These are phyloP conservation scores for Podaxis sp. DNA, from an alignment of 768 basidiomycete genomes.

Conservation along the genomic window DNA sequence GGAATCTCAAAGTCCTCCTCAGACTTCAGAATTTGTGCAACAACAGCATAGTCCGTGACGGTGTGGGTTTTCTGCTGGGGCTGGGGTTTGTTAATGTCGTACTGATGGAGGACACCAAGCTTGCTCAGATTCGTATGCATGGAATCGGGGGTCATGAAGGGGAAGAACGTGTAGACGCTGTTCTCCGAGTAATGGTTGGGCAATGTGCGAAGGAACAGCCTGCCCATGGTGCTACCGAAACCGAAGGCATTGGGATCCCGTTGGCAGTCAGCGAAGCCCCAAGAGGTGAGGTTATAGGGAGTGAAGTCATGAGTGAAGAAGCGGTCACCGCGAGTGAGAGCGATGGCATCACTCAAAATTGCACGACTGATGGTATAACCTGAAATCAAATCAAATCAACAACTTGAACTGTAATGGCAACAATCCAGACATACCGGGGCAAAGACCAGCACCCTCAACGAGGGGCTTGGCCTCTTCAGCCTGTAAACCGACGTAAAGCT, in stretches of 20 bases:
- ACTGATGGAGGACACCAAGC: constrained; percentile 51
- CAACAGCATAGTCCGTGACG: constrained; percentile 49
- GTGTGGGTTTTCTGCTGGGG: constrained; percentile 23
- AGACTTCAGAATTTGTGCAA: constrained; percentile 52
- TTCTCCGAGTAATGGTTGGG: constrained; percentile 68
- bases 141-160: constrained; percentile 74
- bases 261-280: constrained; percentile 85
- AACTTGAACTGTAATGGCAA: neutral
- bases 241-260: constrained; percentile 70
- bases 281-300: constrained; percentile 75
- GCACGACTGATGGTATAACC: constrained; percentile 84
- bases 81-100: constrained; percentile 54
- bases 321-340: constrained; percentile 82
- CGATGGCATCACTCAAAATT: constrained; percentile 84
- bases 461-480: constrained; percentile 78
- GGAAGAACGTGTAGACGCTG: constrained; percentile 84
- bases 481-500: constrained; percentile 80
- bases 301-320: constrained; percentile 84
- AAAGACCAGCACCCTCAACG: constrained; percentile 78
- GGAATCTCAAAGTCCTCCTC: constrained; percentile 43
- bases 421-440: constrained; percentile 55
- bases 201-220: constrained; percentile 71
- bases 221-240: constrained; percentile 74
- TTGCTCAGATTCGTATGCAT: constrained; percentile 64
- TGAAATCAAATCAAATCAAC: constrained; percentile 21